A percentile compares a stretch with the other conserved stretches of the same genome.
Evolutionary conservation across 225 moss, liverwort and hornwort genomes (phyloP).

Genomic region (Asterella californica): DNA sequence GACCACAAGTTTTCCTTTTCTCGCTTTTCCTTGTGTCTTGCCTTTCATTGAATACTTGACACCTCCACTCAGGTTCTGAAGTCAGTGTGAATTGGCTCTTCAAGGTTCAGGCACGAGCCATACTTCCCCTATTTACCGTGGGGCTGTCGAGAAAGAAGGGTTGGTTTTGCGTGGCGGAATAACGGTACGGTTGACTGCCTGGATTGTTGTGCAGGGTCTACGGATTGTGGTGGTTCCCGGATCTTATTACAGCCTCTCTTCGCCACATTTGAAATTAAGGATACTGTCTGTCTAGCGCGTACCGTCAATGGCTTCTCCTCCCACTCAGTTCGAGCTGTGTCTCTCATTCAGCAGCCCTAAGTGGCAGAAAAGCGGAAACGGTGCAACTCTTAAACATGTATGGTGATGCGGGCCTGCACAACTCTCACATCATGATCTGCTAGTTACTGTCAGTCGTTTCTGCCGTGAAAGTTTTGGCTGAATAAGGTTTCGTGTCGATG

Average conservation of each 20-base stretch:
- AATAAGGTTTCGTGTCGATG: not conserved
- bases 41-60: not conserved
- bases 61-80: not conserved
- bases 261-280: slow-evolving; percentile 29
- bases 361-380: slow-evolving; percentile 26
- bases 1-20: not conserved
- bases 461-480: not conserved
- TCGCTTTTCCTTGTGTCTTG: not conserved
- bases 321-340: slow-evolving; percentile 38
- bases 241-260: slow-evolving; percentile 26
- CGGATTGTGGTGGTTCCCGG: slow-evolving; percentile 30
- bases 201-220: slow-evolving; percentile 29
- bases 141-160: not conserved
- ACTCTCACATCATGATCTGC: not conserved
- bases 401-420: not conserved
- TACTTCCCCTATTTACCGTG: not conserved
- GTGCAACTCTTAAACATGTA: slow-evolving; percentile 4
- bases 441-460: not conserved
- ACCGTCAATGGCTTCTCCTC: slow-evolving; percentile 33
- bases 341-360: slow-evolving; percentile 20
- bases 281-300: slow-evolving; percentile 30
- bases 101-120: not conserved
- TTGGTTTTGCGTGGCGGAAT: not conserved
- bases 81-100: not conserved
- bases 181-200: not conserved